Conservation (phyloP, 1,139 yeast species). For the Pneumocystis sp. region DNA sequence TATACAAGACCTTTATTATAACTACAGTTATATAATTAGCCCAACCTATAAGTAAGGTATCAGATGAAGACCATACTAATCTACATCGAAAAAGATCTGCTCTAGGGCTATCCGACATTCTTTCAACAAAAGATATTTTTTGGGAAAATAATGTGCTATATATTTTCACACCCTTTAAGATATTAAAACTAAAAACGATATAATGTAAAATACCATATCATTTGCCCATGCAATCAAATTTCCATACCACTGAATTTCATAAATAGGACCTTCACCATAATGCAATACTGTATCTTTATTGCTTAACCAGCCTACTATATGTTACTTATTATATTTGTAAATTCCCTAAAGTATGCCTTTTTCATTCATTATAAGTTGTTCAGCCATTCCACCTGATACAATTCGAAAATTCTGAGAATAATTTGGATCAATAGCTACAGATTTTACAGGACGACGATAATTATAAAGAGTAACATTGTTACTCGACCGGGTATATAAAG, state of each 20-base stretch:
- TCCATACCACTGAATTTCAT: slow-evolving; percentile 46
- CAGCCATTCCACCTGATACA: slow-evolving; percentile 82
- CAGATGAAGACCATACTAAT: slow-evolving; percentile 49
- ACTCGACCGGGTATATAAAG: slow-evolving; percentile 2
- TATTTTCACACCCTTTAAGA: slow-evolving; percentile 14
- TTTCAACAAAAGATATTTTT: slow-evolving; percentile 27
- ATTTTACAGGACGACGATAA: slow-evolving; percentile 76
- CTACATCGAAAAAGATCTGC: slow-evolving; percentile 81
- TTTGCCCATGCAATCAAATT: slow-evolving; percentile 72
- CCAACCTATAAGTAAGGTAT: slow-evolving; percentile 72
- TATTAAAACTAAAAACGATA: neutral
- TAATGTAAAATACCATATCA: slow-evolving; percentile 31
- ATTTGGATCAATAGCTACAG: slow-evolving; percentile 64
- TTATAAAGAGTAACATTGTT: slow-evolving; percentile 31
- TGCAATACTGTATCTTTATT: slow-evolving; percentile 56
- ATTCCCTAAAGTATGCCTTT: slow-evolving; percentile 19
- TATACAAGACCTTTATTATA: slow-evolving; percentile 14
- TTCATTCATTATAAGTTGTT: slow-evolving; percentile 59
- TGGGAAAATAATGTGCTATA: slow-evolving; percentile 15
- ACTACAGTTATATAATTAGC: slow-evolving; percentile 62
- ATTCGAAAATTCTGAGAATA: slow-evolving; percentile 37
- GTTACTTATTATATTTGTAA: neutral
- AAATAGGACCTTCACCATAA: slow-evolving; percentile 55
- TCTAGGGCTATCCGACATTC: slow-evolving; percentile 49
- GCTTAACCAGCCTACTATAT: slow-evolving; percentile 57